phyloP scores from a whole-genome alignment of 495 filamentous ascomycete genomes.

The Talaromyces adpressus region DNA sequence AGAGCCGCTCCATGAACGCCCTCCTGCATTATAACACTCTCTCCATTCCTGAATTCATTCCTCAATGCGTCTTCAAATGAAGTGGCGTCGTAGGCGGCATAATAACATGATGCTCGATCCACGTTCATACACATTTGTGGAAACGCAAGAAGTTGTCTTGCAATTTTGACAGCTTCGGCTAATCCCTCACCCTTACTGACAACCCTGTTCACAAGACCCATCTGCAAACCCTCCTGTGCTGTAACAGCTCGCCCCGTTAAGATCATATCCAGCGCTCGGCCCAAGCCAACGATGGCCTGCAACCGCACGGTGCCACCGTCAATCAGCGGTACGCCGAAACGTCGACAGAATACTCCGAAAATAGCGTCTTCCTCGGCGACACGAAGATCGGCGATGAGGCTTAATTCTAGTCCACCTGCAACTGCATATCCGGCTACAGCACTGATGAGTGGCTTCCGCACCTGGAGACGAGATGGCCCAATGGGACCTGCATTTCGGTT shows the following conservation, averaged over 20 bases:
- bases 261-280: conserved; percentile 44
- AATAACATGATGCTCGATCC: conserved; percentile 32
- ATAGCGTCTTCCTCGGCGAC: conserved; percentile 40
- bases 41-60: conserved; percentile 33
- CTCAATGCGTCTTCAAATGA: conserved; percentile 37
- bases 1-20: conserved; percentile 31
- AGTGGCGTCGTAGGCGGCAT: conserved; percentile 33
- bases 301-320: conserved; percentile 44
- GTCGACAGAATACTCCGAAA: conserved; percentile 43
- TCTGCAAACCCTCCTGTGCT: conserved; percentile 37
- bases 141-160: conserved; percentile 33
- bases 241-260: conserved; percentile 38
- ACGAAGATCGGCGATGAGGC: conserved; percentile 38
- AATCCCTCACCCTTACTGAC: conserved; percentile 38
- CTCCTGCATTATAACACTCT: conserved; percentile 29
- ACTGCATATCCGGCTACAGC: conserved; percentile 42
- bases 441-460: conserved; percentile 34
- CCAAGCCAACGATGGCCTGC: conserved; percentile 40
- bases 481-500: conserved; percentile 31
- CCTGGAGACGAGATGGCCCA: conserved; percentile 35
- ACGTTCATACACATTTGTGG: conserved; percentile 39
- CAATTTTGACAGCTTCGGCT: conserved; percentile 33
- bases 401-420: conserved; percentile 41
- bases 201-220: conserved; percentile 43
- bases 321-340: conserved; percentile 43